Percentiles rank a stretch among this genome's conserved stretches.
phyloP scores from a whole-genome alignment of 441 rosid species.

The Melastoma candidum region DNA sequence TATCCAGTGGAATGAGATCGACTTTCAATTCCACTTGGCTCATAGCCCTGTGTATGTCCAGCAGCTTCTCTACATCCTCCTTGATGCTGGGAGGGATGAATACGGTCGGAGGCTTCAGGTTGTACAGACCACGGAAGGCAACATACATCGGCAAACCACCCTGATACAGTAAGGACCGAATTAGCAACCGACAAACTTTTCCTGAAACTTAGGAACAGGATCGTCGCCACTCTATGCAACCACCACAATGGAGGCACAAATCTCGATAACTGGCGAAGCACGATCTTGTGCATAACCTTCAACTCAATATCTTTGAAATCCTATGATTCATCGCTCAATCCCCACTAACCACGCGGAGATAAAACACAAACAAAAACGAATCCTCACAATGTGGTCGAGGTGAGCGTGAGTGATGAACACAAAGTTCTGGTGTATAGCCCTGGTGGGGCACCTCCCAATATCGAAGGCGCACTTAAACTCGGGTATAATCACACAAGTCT shows the following conservation, averaged over 20 bases:
- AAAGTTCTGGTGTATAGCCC: conserved; percentile 91
- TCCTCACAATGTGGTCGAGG: conserved; percentile 78
- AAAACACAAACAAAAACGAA: not conserved
- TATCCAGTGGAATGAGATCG: too few species aligned
- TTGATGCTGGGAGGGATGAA: conserved; percentile 74
- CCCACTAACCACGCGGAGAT: too few species aligned
- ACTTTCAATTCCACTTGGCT: too few species aligned
- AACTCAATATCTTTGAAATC: too few species aligned
- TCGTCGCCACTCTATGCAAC: not conserved
- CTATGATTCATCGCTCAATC: too few species aligned
- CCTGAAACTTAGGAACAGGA: not conserved
- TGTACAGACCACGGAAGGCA: conserved; percentile 82
- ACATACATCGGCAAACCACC: conserved; percentile 91
- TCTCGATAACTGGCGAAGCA: too few species aligned
- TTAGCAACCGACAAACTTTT: conserved; percentile 7
- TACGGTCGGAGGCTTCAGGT: conserved; percentile 78
- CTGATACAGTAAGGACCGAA: conserved; percentile 23
- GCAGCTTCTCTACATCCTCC: conserved; percentile 77
- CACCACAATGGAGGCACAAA: too few species aligned
- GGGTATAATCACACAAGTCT: conserved; percentile 77
- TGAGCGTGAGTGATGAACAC: conserved; percentile 90
- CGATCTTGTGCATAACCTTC: too few species aligned
- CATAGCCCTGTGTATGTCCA: not conserved
- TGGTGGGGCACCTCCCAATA: conserved; percentile 74
- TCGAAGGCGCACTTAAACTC: conserved; percentile 86